Evolutionary conservation across 2,329 filamentous ascomycete species (phyloP), one percentile per base, ranked within the genome.

Genomic region (Aureobasidium sp.): DNA sequence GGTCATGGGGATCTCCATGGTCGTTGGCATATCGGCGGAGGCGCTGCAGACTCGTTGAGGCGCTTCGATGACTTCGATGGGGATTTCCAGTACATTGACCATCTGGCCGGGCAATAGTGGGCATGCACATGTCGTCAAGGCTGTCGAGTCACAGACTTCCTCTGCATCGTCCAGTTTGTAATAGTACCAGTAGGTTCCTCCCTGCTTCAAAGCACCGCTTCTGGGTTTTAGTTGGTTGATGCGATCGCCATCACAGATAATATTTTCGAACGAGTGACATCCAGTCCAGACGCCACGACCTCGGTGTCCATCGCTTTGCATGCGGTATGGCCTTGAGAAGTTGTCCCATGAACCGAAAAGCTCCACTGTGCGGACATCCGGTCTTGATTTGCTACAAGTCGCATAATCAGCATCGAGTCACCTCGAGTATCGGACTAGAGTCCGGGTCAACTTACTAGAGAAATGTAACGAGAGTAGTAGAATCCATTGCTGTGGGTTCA

Each of bases 261-360:
- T 94, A 73, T 94, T 86, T 65, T 87, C 85, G 75, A 96, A 96
- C 41, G 84, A 84, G 77, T 94, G 89, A 73, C 91, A 96, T 47
- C 91, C 93, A 70, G 87, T 86, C 91, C 91, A 97, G 74, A 90
- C 85, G 65, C 86, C 85, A 63, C 80, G 81, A 67, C 90, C 88
- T 68, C 88, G 85, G 71, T 88, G 85, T 66, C 77, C 78, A 76
- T 97, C 93, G 68, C 86, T 84, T 73, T 93, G 85, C 86, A 97
- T 91, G 49, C 79, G 79, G 79, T 96, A 93, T 55, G 85, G 79
- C 70, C 83, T 85, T 64, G 82, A 80, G 76, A 97, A 97, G 78
- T 96, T 96, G 78, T 97, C 92, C 93, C 93, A 97, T 66, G 91
- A 96, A 65, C 93, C 93, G 68, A 94, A 81, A 49, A 97, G 82